Evolutionary conservation across 129 eudicot species (phyloP).

Genomic region (Flaveria robusta): DNA sequence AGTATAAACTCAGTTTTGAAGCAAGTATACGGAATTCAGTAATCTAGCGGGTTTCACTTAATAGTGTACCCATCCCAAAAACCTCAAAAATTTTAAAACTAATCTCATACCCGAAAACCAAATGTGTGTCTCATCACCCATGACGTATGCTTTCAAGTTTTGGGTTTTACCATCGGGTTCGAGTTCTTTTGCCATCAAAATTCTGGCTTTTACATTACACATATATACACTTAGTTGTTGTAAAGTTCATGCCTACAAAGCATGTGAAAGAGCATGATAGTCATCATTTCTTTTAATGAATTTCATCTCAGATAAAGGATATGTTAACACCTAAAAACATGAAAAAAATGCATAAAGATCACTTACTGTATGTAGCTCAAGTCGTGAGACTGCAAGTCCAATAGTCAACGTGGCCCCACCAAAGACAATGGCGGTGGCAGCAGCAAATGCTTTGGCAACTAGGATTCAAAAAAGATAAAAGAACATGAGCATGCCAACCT

Average conservation of each 20-base stretch:
- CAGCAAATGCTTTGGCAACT: conserved; percentile 91
- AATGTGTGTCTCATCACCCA: no score
- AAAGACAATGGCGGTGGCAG: conserved; percentile 77
- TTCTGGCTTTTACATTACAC: background rate
- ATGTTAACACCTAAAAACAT: conserved; percentile 4
- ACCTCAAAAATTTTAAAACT: no score
- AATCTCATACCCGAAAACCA: no score
- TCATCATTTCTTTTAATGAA: background rate
- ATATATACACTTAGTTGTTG: background rate
- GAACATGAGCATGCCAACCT: conserved; percentile 22
- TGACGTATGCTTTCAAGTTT: no score
- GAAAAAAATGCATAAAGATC: background rate
- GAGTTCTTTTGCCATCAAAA: no score
- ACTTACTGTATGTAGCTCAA: conserved; percentile 73
- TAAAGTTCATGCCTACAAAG: background rate
- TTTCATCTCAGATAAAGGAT: conserved; percentile 2
- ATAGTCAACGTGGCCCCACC: conserved; percentile 71
- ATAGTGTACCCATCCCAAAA: no score
- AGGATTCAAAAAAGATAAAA: background rate
- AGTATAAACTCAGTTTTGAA: no score
- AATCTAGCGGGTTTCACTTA: no score
- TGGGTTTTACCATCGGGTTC: no score
- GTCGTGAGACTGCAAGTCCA: conserved; percentile 66
- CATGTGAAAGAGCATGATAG: background rate
- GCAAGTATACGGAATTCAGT: no score